phyloP scores from a whole-genome alignment of 2,329 filamentous ascomycete genomes.

The Phyllachora maydis region DNA sequence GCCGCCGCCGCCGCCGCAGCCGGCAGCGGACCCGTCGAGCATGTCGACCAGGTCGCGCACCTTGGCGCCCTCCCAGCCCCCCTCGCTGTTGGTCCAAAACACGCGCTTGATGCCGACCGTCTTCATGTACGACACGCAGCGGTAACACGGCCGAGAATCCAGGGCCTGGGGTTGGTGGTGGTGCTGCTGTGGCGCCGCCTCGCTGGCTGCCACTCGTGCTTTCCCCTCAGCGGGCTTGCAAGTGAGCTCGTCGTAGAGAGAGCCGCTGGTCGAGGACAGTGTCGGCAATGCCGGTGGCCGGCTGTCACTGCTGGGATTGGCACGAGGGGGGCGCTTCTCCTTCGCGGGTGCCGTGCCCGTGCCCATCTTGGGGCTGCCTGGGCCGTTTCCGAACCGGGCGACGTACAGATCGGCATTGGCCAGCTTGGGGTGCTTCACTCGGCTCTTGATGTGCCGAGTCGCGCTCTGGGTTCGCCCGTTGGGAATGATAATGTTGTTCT shows the following conservation, averaged over 20 bases:
- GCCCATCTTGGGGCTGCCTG: too few relatives aligned
- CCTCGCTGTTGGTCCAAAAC: slow-evolving; percentile 27
- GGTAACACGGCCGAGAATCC: slow-evolving; percentile 26
- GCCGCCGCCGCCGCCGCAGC: too few relatives aligned
- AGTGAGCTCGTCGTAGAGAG: slow-evolving; percentile 24
- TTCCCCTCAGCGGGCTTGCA: slow-evolving; percentile 3
- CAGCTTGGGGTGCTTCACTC: slow-evolving; percentile 22
- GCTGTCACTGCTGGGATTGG: neutral
- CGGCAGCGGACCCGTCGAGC: too few relatives aligned
- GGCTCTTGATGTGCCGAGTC: too few relatives aligned
- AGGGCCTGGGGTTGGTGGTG: slow-evolving; percentile 1
- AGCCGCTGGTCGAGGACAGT: slow-evolving; percentile 9
- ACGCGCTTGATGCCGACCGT: slow-evolving; percentile 27
- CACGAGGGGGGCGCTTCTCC: too few relatives aligned
- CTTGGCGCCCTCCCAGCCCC: slow-evolving; percentile 27
- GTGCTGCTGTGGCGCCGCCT: slow-evolving; percentile 1
- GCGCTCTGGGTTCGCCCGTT: too few relatives aligned
- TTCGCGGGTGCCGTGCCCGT: too few relatives aligned
- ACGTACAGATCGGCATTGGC: slow-evolving; percentile 29
- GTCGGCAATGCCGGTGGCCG: slow-evolving; percentile 1
- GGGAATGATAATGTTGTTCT: too few relatives aligned
- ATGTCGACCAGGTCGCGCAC: slow-evolving; percentile 24
- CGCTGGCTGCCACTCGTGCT: neutral
- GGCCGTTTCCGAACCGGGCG: slow-evolving; percentile 14
- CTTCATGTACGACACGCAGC: slow-evolving; percentile 28